Conservation (phyloP, 352 stramenopile species). For the Phytophthora ramorum region DNA sequence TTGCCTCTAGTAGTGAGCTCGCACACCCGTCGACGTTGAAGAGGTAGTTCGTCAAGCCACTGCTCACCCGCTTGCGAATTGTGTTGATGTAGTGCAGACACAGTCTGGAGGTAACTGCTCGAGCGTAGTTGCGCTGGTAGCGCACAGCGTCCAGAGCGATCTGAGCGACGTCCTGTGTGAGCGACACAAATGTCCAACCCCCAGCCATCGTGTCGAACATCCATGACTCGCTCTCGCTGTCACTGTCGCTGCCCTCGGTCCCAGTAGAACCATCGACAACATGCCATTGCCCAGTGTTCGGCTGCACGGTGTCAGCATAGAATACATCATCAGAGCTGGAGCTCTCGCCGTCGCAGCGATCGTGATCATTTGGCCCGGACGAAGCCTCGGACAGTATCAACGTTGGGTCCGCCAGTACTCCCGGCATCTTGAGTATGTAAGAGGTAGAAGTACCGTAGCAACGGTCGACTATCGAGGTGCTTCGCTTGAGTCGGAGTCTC, state of each 20-base stretch:
- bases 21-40: slow-evolving; percentile 50
- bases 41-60: slow-evolving; percentile 37
- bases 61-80: slow-evolving; percentile 28
- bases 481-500: not conserved
- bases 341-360: slow-evolving; percentile 17
- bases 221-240: slow-evolving; percentile 7
- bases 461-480: not conserved
- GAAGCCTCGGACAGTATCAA: not conserved
- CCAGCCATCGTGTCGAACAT: slow-evolving; percentile 20
- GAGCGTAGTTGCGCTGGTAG: slow-evolving; percentile 50
- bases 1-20: slow-evolving; percentile 25
- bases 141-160: slow-evolving; percentile 47
- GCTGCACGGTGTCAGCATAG: not conserved
- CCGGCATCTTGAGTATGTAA: slow-evolving; percentile 8
- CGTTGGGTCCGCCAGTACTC: not conserved
- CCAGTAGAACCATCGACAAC: slow-evolving; percentile 1
- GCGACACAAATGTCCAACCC: slow-evolving; percentile 27
- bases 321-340: slow-evolving; percentile 10
- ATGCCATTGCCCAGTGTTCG: slow-evolving; percentile 7
- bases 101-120: slow-evolving; percentile 35
- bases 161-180: slow-evolving; percentile 31
- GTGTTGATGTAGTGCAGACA: slow-evolving; percentile 54
- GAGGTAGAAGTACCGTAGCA: not conserved
- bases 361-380: slow-evolving; percentile 5
- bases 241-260: not conserved